Evolutionary conservation across 1,284 basidiomycete genomes (phyloP).

Genomic region (Ustilago sp.): DNA sequence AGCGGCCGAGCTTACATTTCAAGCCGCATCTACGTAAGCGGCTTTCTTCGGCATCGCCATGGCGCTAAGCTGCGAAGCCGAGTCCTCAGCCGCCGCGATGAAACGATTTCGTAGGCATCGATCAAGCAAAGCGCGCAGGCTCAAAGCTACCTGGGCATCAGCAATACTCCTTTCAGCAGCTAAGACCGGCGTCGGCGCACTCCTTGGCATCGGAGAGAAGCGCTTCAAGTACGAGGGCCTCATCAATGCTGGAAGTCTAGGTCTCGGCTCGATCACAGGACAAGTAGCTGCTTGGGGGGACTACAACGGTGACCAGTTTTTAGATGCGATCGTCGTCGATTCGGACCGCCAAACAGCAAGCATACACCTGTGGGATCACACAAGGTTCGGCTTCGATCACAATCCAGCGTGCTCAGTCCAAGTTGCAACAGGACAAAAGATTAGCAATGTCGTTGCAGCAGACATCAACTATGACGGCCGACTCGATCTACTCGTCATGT

Average conservation of each 20-base stretch:
- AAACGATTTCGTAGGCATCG: slow-evolving; percentile 15
- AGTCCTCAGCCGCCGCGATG: slow-evolving; percentile 28
- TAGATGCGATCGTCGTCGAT: slow-evolving; percentile 83
- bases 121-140: slow-evolving; percentile 17
- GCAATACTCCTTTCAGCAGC: slow-evolving; percentile 29
- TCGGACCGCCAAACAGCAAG: slow-evolving; percentile 79
- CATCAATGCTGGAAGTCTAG: slow-evolving; percentile 82
- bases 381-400: slow-evolving; percentile 74
- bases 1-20: background rate
- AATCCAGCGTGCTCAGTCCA: slow-evolving; percentile 70
- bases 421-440: slow-evolving; percentile 46
- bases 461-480: slow-evolving; percentile 93
- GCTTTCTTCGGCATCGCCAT: slow-evolving; percentile 11
- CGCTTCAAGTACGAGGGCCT: slow-evolving; percentile 88
- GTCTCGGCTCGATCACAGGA: slow-evolving; percentile 76
- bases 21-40: background rate
- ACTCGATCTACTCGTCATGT: slow-evolving; percentile 89
- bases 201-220: slow-evolving; percentile 70
- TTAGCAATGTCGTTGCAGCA: slow-evolving; percentile 84
- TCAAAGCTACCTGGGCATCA: slow-evolving; percentile 24
- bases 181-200: slow-evolving; percentile 30
- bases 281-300: slow-evolving; percentile 90
- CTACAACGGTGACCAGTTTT: slow-evolving; percentile 84
- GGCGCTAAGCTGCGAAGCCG: slow-evolving; percentile 38
- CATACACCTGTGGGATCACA: slow-evolving; percentile 85